Evolutionary conservation across 805 yeast genomes (phyloP).

Genomic region (Lipomyces mesembrius): DNA sequence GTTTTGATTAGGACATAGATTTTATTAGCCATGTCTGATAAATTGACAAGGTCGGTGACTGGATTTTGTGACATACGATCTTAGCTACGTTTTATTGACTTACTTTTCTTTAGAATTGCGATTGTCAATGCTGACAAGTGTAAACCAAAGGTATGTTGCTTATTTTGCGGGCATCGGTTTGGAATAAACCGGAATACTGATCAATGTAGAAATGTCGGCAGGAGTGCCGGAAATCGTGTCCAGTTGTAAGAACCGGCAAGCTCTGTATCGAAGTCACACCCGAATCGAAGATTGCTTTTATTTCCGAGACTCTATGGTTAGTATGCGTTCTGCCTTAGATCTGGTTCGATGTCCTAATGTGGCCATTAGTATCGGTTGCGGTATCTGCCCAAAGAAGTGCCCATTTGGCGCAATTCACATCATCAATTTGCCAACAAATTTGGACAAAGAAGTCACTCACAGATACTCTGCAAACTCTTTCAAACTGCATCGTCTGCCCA

Average conservation of each 20-base stretch:
- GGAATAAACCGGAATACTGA: not conserved
- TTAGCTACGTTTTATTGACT: not conserved
- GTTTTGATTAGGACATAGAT: not conserved
- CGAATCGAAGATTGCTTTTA: conserved; percentile 87
- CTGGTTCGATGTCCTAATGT: not conserved
- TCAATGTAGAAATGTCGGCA: conserved; percentile 78
- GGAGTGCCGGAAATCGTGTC: conserved; percentile 96
- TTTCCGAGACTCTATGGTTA: conserved; percentile 82
- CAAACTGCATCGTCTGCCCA: conserved; percentile 95
- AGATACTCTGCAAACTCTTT: conserved; percentile 97
- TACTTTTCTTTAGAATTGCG: conserved; percentile 72
- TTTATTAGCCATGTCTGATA: not conserved
- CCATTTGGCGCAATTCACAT: conserved; percentile 97
- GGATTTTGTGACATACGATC: not conserved
- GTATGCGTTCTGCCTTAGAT: conserved; percentile 33
- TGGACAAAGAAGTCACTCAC: conserved; percentile 91
- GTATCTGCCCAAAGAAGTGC: conserved; percentile 98
- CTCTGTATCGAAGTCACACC: conserved; percentile 96
- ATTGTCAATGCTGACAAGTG: conserved; percentile 93
- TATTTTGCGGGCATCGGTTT: not conserved
- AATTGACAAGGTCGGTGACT: not conserved
- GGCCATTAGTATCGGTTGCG: conserved; percentile 77
- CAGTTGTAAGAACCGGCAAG: conserved; percentile 97
- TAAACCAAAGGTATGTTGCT: conserved; percentile 68
- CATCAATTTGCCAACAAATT: conserved; percentile 93